A percentile compares a stretch with the other conserved stretches of the same genome.
Evolutionary conservation across 768 basidiomycete genomes (phyloP).

Genomic region (Russula compacta): DNA sequence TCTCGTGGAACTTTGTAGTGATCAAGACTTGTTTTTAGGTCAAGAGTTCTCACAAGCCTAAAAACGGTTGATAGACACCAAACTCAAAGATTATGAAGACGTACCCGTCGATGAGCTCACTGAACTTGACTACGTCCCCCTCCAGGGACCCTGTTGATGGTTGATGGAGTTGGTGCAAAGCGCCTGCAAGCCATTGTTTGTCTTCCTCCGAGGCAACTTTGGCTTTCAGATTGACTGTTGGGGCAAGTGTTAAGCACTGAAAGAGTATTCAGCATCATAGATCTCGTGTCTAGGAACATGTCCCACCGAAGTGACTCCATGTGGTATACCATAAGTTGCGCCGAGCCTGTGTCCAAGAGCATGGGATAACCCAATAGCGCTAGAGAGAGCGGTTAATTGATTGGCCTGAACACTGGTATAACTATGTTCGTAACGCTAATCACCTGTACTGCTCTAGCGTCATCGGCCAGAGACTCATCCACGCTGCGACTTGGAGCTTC

Average conservation of each 20-base stretch:
- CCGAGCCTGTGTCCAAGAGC: conserved; percentile 66
- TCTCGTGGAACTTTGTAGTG: conserved; percentile 56
- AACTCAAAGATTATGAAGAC: conserved; percentile 19
- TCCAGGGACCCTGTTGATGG: conserved; percentile 56
- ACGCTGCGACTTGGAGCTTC: conserved; percentile 62
- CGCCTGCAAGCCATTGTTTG: conserved; percentile 48
- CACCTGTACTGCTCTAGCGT: conserved; percentile 49
- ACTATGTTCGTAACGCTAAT: neutral
- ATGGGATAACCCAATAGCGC: conserved; percentile 68
- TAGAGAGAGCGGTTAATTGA: conserved; percentile 21
- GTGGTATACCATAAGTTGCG: conserved; percentile 64
- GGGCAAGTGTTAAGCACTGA: conserved; percentile 64
- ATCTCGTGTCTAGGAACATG: neutral
- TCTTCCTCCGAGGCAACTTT: conserved; percentile 49
- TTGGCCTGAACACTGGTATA: neutral
- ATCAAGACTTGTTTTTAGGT: conserved; percentile 45
- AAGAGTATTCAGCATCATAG: neutral
- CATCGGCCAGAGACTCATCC: conserved; percentile 74
- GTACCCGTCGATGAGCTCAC: conserved; percentile 46
- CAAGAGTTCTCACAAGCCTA: conserved; percentile 54
- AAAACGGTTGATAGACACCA: neutral
- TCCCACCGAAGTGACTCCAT: conserved; percentile 75
- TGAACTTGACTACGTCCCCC: conserved; percentile 49
- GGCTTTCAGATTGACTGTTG: conserved; percentile 52
- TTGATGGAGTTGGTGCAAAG: conserved; percentile 49